phyloP scores from a whole-genome alignment of 441 rosid genomes.

The Hura crepitans region DNA sequence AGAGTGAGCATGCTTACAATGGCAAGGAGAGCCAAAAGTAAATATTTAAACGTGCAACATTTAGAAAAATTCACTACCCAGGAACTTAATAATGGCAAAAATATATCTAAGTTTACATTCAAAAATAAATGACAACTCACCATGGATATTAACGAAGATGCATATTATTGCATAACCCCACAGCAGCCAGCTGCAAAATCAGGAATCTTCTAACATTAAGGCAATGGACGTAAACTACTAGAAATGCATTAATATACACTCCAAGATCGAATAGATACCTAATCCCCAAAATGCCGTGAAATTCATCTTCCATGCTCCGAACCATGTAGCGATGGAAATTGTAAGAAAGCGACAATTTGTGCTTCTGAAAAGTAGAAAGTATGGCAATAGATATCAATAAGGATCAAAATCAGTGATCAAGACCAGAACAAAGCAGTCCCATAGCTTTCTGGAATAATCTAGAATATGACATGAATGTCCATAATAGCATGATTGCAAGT shows the following conservation, averaged over 20 bases:
- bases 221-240: background rate
- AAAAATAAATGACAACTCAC: conserved; percentile 35
- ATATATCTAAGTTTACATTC: background rate
- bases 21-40: conserved; percentile 98
- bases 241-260: background rate
- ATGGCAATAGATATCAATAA: conserved; percentile 15
- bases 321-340: conserved; percentile 90
- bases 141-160: conserved; percentile 88
- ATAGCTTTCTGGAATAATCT: background rate
- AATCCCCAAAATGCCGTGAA: conserved; percentile 87
- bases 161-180: conserved; percentile 90
- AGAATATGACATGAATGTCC: background rate
- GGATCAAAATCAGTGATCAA: background rate
- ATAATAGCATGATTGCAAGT: background rate
- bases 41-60: conserved; percentile 65
- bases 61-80: conserved; percentile 11
- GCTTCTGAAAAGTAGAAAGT: conserved; percentile 54
- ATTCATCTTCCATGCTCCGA: conserved; percentile 94
- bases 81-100: background rate
- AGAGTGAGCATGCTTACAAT: conserved; percentile 49
- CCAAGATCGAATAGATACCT: conserved; percentile 40
- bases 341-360: conserved; percentile 77
- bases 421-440: background rate
- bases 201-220: background rate
- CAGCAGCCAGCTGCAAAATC: conserved; percentile 74